These are phyloP conservation scores for Pycnococcus provasolii DNA, from an alignment of 139 green algal genomes.

Conservation along the genomic window DNA sequence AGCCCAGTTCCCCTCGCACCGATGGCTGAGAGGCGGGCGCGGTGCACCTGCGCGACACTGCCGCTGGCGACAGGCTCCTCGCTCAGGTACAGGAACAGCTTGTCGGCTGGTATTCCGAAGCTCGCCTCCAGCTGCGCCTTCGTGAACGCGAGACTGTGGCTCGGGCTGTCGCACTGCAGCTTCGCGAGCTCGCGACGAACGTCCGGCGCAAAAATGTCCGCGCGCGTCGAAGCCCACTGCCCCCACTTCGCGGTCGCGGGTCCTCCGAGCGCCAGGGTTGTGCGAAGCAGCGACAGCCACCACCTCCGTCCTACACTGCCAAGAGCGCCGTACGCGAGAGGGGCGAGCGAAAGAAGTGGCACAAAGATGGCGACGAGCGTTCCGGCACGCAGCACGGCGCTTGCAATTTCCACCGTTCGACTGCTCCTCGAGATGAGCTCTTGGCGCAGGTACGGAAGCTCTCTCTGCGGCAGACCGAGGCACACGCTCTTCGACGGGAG, in stretches of 20 bases:
- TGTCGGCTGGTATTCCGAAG: constrained; percentile 52
- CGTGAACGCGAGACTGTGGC: constrained; percentile 39
- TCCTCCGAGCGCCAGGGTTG: constrained; percentile 33
- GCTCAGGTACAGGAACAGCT: constrained; percentile 79
- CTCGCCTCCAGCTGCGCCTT: constrained; percentile 48
- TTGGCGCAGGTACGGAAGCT: no score
- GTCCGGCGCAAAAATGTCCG: constrained; percentile 80
- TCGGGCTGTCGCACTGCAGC: constrained; percentile 47
- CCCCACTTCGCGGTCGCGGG: constrained; percentile 93
- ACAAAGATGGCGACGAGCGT: no score
- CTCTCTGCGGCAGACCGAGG: no score
- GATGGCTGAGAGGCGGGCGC: constrained; percentile 29
- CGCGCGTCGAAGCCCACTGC: constrained; percentile 82
- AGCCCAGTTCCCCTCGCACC: not conserved
- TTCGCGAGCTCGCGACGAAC: constrained; percentile 52
- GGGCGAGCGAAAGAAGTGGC: no score
- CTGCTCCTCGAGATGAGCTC: no score
- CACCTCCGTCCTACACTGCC: constrained; percentile 46
- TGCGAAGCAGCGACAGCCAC: constrained; percentile 22
- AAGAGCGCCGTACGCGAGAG: no score
- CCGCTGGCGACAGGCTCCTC: constrained; percentile 68
- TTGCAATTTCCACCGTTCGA: no score
- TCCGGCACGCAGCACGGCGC: no score
- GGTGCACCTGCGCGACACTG: constrained; percentile 89
- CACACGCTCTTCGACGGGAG: no score